These are phyloP conservation scores for Ramicandelaber brevisporus DNA, from an alignment of 192 early-diverging fungal genomes.

Conservation along the genomic window DNA sequence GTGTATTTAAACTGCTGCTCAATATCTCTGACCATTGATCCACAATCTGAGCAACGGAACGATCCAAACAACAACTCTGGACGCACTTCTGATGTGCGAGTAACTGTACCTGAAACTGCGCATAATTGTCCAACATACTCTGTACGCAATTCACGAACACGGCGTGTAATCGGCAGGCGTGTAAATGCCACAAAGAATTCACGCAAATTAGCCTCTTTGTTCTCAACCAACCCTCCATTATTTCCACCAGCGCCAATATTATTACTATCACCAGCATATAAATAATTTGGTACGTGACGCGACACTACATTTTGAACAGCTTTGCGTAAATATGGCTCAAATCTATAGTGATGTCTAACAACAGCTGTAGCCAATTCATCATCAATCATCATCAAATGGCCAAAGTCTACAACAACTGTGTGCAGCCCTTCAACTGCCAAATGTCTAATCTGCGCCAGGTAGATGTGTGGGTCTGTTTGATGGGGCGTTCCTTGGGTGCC, in stretches of 20 bases:
- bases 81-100: constrained; percentile 85
- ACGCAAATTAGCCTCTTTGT: constrained; percentile 19
- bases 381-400: constrained; percentile 25
- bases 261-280: too few species aligned
- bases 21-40: constrained; percentile 48
- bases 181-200: constrained; percentile 56
- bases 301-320: constrained; percentile 61
- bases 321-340: constrained; percentile 65
- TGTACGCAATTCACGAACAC: constrained; percentile 67
- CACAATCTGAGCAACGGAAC: constrained; percentile 74
- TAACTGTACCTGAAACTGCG: constrained; percentile 76
- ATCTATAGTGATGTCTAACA: constrained; percentile 41
- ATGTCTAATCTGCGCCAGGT: constrained; percentile 36
- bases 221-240: background rate
- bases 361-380: constrained; percentile 35
- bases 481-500: constrained; percentile 3
- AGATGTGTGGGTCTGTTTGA: constrained; percentile 15
- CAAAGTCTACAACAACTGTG: constrained; percentile 53
- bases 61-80: constrained; percentile 82
- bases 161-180: constrained; percentile 24
- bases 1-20: constrained; percentile 95
- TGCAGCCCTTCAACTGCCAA: constrained; percentile 26
- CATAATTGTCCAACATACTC: constrained; percentile 59
- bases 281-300: constrained; percentile 34
- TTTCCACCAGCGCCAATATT: background rate